phyloP scores from a whole-genome alignment of 805 yeast genomes.

The Maudiozyma barnettii region DNA sequence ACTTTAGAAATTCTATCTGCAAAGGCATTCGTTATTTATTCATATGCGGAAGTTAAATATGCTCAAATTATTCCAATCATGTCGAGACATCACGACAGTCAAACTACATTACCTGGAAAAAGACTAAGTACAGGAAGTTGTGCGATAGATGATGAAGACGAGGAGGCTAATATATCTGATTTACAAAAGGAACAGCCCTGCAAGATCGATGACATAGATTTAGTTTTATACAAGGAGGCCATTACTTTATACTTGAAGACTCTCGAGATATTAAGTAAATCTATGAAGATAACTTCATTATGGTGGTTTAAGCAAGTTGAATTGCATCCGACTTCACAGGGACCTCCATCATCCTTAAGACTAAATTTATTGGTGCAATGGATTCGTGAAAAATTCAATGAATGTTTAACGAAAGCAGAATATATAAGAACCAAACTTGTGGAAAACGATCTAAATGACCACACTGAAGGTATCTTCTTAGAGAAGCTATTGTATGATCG shows the following conservation, averaged over 20 bases:
- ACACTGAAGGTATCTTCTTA: constrained; percentile 39
- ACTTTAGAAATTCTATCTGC: constrained; percentile 71
- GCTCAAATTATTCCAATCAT: constrained; percentile 62
- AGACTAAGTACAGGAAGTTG: constrained; percentile 25
- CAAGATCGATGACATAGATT: background rate
- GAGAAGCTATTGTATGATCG: constrained; percentile 86
- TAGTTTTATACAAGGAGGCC: constrained; percentile 66
- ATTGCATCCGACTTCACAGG: background rate
- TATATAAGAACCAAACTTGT: constrained; percentile 50
- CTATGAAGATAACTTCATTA: constrained; percentile 74
- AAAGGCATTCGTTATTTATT: constrained; percentile 78
- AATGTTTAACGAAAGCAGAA: constrained; percentile 82
- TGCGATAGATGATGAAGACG: constrained; percentile 32
- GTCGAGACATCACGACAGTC: background rate
- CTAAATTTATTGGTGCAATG: constrained; percentile 75
- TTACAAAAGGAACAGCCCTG: background rate
- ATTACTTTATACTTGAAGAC: constrained; percentile 77
- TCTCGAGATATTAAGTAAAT: constrained; percentile 68
- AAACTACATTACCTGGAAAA: background rate
- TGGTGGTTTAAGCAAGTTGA: constrained; percentile 69
- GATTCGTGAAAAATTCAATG: constrained; percentile 84
- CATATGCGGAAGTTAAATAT: constrained; percentile 87
- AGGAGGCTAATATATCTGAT: constrained; percentile 6
- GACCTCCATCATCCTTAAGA: constrained; percentile 29
- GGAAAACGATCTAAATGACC: constrained; percentile 7